Percentiles rank a stretch among this genome's conserved stretches.
Conservation (phyloP, 805 yeast genomes). For the Lipomyces orientalis region DNA sequence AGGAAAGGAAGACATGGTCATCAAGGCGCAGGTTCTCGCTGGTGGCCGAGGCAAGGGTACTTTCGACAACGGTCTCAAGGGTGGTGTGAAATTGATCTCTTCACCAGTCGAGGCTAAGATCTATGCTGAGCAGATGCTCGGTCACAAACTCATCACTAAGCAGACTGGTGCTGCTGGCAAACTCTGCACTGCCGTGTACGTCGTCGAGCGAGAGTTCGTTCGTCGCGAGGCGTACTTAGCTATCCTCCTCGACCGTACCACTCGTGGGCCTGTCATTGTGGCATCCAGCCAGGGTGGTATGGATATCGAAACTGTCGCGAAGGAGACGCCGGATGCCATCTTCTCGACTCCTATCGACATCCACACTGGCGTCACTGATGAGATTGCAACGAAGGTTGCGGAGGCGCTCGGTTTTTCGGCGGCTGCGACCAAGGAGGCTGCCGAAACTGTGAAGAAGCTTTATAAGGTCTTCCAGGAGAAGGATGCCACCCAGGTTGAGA, state of each 20-base stretch:
- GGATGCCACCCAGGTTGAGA: slow-evolving; percentile 98
- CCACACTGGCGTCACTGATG: slow-evolving; percentile 78
- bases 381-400: slow-evolving; percentile 77
- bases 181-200: slow-evolving; percentile 93
- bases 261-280: slow-evolving; percentile 88
- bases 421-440: slow-evolving; percentile 83
- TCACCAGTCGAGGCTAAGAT: slow-evolving; percentile 86
- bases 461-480: slow-evolving; percentile 87
- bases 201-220: slow-evolving; percentile 93
- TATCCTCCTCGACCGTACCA: slow-evolving; percentile 90
- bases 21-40: slow-evolving; percentile 98
- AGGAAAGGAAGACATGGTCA: slow-evolving; percentile 76
- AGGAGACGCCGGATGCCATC: slow-evolving; percentile 86
- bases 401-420: slow-evolving; percentile 78
- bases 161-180: slow-evolving; percentile 98
- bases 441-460: slow-evolving; percentile 80
- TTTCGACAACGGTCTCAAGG: slow-evolving; percentile 92
- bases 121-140: slow-evolving; percentile 85
- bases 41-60: slow-evolving; percentile 99
- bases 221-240: slow-evolving; percentile 95
- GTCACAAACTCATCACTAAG: slow-evolving; percentile 93
- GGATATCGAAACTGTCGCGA: slow-evolving; percentile 99
- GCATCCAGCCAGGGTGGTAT: slow-evolving; percentile 99
- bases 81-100: slow-evolving; percentile 91
- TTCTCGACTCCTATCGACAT: slow-evolving; percentile 82